phyloP scores from a whole-genome alignment of 1,139 yeast genomes.

The Groenewaldozyma auringiensis region DNA sequence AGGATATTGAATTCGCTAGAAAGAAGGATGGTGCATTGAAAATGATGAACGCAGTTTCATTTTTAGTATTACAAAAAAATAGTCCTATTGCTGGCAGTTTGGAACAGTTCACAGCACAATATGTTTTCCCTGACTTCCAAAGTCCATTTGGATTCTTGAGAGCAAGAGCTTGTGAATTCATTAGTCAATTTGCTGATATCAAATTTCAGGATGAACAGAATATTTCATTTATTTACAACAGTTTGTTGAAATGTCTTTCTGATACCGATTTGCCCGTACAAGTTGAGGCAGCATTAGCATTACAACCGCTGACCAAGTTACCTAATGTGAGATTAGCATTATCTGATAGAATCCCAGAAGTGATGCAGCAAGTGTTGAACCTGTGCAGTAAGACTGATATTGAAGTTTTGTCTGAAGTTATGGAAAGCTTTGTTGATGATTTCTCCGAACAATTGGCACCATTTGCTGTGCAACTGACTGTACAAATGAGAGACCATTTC shows the following conservation, averaged over 20 bases:
- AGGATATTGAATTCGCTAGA: constrained; percentile 54
- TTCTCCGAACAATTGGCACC: constrained; percentile 88
- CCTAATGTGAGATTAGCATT: constrained; percentile 62
- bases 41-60: constrained; percentile 66
- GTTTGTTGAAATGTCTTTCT: constrained; percentile 55
- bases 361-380: constrained; percentile 71
- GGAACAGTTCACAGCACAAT: constrained; percentile 57
- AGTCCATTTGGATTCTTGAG: constrained; percentile 65
- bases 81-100: constrained; percentile 59
- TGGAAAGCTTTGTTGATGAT: constrained; percentile 92
- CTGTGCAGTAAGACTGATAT: constrained; percentile 78
- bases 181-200: constrained; percentile 62
- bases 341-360: constrained; percentile 61
- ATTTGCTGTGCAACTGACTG: constrained; percentile 81
- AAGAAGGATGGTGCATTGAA: constrained; percentile 76
- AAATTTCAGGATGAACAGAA: constrained; percentile 45
- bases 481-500: constrained; percentile 71
- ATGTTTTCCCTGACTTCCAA: constrained; percentile 65
- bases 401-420: constrained; percentile 80
- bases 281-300: constrained; percentile 75
- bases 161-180: constrained; percentile 77
- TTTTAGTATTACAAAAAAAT: constrained; percentile 45
- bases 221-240: constrained; percentile 52
- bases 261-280: constrained; percentile 64
- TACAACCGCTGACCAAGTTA: constrained; percentile 67